Evolutionary conservation across 768 basidiomycete genomes (phyloP).

Genomic region (Rhodocollybia butyracea): DNA sequence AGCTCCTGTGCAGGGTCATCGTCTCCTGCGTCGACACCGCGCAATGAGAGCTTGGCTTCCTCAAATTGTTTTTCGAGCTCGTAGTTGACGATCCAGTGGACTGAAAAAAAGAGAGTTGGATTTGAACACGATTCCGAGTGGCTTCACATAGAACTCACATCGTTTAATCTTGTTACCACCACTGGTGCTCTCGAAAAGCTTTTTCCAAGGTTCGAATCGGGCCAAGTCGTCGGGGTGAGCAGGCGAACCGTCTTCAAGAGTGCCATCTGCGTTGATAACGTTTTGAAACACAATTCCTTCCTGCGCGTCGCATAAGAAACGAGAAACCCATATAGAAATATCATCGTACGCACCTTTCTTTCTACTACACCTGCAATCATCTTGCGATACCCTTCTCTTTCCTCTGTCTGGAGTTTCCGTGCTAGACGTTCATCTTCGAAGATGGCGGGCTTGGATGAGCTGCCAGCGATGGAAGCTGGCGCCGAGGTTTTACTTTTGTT

Average conservation of each 20-base stretch:
- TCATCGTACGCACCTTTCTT: no score
- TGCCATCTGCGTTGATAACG: slow-evolving; percentile 6
- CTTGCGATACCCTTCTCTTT: no score
- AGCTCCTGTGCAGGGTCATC: slow-evolving; percentile 10
- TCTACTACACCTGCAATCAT: no score
- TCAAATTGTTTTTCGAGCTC: slow-evolving; percentile 15
- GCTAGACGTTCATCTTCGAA: no score
- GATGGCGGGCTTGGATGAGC: no score
- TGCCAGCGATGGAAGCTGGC: no score
- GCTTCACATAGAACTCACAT: slow-evolving; percentile 1
- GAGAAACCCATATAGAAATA: no score
- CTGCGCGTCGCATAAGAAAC: no score
- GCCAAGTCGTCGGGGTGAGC: slow-evolving; percentile 7
- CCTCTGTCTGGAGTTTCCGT: no score
- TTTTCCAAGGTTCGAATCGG: slow-evolving; percentile 7
- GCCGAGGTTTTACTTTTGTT: no score
- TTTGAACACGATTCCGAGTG: background rate
- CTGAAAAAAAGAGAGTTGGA: background rate
- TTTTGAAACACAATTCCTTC: slow-evolving; percentile 9
- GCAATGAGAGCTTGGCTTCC: slow-evolving; percentile 4
- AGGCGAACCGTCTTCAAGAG: slow-evolving; percentile 9
- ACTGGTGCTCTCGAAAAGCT: slow-evolving; percentile 1
- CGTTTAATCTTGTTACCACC: slow-evolving; percentile 1
- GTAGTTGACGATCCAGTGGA: slow-evolving; percentile 16
- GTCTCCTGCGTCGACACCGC: background rate